Percentiles rank a stretch among this genome's conserved stretches.
These are phyloP conservation scores for Theobroma grandiflorum DNA, from an alignment of 441 rosid species.

Conservation along the genomic window DNA sequence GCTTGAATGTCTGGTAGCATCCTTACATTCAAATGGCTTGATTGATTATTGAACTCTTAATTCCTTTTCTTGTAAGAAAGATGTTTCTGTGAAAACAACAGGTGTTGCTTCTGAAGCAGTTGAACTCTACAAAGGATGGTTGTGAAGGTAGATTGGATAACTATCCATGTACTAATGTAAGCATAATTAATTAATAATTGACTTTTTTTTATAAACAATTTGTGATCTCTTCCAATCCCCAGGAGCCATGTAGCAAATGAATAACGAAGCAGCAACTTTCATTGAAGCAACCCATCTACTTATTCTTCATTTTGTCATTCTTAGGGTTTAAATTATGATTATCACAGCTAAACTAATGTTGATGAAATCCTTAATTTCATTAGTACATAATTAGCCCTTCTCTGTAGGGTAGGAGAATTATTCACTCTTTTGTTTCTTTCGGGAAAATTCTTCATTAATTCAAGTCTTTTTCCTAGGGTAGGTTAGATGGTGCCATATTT, in stretches of 20 bases:
- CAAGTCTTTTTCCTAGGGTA: not conserved
- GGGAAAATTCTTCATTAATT: not conserved
- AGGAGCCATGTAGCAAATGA: slow-evolving; percentile 2
- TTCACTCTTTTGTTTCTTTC: not conserved
- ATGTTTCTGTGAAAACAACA: not conserved
- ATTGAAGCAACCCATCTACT: not conserved
- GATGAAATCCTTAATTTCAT: too few relatives aligned
- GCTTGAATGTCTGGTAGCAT: not conserved
- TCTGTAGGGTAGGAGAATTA: not conserved
- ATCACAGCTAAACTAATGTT: too few relatives aligned
- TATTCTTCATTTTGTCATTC: not conserved
- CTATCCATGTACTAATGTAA: not conserved
- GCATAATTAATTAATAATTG: not conserved
- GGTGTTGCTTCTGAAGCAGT: not conserved
- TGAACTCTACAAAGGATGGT: not conserved
- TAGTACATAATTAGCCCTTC: not conserved
- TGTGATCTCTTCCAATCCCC: not conserved
- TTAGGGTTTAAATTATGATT: not conserved
- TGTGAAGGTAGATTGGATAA: not conserved
- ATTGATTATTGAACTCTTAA: not conserved
- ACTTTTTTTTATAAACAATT: not conserved
- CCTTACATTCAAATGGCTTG: not conserved
- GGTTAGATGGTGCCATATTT: too few relatives aligned
- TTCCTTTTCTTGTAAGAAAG: not conserved
- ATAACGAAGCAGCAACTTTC: not conserved